Evolutionary conservation across 176 grass and related monocot genomes (phyloP).

Genomic region (Aegilops tauschii): DNA sequence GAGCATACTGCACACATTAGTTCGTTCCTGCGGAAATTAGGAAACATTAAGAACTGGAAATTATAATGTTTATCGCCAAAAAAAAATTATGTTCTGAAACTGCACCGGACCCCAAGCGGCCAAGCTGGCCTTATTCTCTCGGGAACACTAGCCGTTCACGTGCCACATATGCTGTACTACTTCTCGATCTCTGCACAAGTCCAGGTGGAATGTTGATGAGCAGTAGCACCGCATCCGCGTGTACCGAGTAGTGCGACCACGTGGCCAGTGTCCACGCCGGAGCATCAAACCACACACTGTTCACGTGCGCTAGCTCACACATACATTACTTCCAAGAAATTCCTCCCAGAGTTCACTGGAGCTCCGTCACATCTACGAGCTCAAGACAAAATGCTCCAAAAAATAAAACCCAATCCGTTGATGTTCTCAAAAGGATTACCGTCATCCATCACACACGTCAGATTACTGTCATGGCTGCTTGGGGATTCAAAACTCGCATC

Average conservation of each 20-base stretch:
- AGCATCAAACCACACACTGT: conserved; percentile 1
- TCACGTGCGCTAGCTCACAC: conserved; percentile 8
- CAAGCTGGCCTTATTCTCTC: too few relatives aligned
- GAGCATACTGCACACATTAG: too few relatives aligned
- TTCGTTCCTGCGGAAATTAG: too few relatives aligned
- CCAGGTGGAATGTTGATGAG: background rate
- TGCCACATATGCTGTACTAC: too few relatives aligned
- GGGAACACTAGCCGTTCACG: too few relatives aligned
- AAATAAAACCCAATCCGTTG: too few relatives aligned
- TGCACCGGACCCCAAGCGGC: too few relatives aligned
- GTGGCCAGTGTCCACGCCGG: conserved; percentile 32
- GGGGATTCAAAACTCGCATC: background rate
- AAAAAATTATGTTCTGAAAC: too few relatives aligned
- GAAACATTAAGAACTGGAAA: too few relatives aligned
- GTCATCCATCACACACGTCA: background rate
- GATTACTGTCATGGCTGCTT: background rate
- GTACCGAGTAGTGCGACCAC: conserved; percentile 11
- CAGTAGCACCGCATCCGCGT: background rate
- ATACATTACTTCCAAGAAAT: conserved; percentile 33
- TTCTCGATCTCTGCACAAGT: too few relatives aligned
- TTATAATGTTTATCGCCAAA: too few relatives aligned
- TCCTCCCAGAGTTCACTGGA: background rate
- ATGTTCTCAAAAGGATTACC: background rate
- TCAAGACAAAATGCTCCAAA: background rate
- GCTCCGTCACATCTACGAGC: background rate